A percentile compares a stretch with the other conserved stretches of the same genome.
Conservation (phyloP, 306 rosid species). For the Herpetospermum pedunculosum region DNA sequence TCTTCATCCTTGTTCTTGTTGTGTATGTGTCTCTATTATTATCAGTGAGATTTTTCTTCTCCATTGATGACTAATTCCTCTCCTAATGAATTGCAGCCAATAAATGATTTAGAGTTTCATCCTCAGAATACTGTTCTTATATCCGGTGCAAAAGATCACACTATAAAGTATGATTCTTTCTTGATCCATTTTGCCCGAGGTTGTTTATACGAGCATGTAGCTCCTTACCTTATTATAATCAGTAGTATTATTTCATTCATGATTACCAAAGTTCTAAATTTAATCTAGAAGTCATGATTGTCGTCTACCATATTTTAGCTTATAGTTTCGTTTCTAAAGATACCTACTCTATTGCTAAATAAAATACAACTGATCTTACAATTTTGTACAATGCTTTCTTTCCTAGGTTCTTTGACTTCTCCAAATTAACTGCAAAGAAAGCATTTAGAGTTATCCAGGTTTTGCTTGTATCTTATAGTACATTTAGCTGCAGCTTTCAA, state of each 20-base stretch:
- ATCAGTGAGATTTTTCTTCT: not conserved
- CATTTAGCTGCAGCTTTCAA: constrained; percentile 13
- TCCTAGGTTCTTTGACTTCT: constrained; percentile 79
- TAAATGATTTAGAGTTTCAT: constrained; percentile 91
- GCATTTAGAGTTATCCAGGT: constrained; percentile 94
- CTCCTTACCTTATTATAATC: not conserved
- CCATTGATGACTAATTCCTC: constrained; percentile 13
- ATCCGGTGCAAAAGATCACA: constrained; percentile 84
- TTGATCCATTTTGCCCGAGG: constrained; percentile 2
- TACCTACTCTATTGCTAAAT: not conserved
- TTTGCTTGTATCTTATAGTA: constrained; percentile 13
- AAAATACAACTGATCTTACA: not conserved
- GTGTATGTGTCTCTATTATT: not conserved
- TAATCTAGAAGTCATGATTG: not conserved
- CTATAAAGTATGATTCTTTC: constrained; percentile 58
- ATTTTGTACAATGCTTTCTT: not conserved
- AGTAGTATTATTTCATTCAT: not conserved
- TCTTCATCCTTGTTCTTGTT: not conserved
- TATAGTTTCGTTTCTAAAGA: not conserved
- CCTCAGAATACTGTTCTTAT: constrained; percentile 70
- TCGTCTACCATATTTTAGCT: not conserved
- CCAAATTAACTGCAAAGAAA: constrained; percentile 76
- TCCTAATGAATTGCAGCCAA: constrained; percentile 50
- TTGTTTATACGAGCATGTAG: not conserved
- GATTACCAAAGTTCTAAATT: not conserved